Conservation (phyloP, 2,329 filamentous ascomycete genomes). For the Stachybotrys chlorohalonatus region DNA sequence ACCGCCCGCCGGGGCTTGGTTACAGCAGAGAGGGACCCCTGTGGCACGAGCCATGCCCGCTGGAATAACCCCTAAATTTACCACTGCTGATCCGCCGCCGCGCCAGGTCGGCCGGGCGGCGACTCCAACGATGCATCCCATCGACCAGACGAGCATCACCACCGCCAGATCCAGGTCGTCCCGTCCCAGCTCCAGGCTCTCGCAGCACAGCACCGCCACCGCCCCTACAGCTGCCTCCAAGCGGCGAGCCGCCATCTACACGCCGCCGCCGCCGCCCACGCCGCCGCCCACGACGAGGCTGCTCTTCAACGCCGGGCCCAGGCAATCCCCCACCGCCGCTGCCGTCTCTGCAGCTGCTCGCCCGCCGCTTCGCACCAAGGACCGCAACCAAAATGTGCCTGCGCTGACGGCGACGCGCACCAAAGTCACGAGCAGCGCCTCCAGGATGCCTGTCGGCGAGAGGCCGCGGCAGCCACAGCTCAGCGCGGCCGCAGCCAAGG, state of each 20-base stretch:
- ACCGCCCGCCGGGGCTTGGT: too few species aligned
- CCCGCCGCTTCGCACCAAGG: conserved; percentile 9
- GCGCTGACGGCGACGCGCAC: conserved; percentile 18
- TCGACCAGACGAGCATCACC: background rate
- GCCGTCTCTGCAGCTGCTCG: conserved; percentile 3
- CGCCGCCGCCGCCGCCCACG: background rate
- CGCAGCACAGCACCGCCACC: background rate
- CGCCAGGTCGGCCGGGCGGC: background rate
- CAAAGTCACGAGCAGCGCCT: conserved; percentile 7
- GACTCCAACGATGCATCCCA: background rate
- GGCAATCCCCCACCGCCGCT: background rate
- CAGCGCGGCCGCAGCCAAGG: conserved; percentile 50
- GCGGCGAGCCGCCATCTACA: background rate
- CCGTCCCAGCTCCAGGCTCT: background rate
- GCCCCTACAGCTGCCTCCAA: background rate
- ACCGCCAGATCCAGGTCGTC: background rate
- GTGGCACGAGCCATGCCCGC: background rate
- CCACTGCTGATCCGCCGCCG: background rate
- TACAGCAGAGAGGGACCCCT: background rate
- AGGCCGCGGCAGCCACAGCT: conserved; percentile 62
- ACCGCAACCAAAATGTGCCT: conserved; percentile 16
- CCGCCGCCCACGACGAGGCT: background rate
- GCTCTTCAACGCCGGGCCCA: background rate
- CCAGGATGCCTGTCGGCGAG: conserved; percentile 37
- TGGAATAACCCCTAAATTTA: background rate